Percentiles rank a stretch among this genome's conserved stretches.
These are phyloP conservation scores for Colletotrichum sp. DNA, from an alignment of 2,329 filamentous ascomycete species.

Conservation along the genomic window DNA sequence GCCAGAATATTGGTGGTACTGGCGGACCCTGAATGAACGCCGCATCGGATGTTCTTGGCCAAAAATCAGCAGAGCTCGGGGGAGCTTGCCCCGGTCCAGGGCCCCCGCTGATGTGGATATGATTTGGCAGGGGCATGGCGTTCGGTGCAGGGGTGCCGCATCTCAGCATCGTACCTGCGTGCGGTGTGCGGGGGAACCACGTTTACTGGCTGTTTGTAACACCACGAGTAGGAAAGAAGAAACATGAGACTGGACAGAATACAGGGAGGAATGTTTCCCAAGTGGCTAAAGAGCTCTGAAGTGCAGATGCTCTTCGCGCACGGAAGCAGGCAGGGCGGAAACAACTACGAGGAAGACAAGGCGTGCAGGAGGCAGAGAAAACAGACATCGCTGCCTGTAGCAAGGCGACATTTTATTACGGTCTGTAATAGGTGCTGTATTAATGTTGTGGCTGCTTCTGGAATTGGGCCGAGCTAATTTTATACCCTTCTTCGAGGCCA, in stretches of 20 bases:
- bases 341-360: not conserved
- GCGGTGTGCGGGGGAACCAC: not conserved
- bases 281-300: not conserved
- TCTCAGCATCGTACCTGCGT: not conserved
- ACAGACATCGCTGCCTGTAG: not conserved
- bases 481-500: not conserved
- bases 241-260: not conserved
- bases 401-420: not conserved
- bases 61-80: conserved; percentile 20
- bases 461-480: not conserved
- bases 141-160: not conserved
- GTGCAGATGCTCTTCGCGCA: not conserved
- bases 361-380: not conserved
- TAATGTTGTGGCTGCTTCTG: not conserved
- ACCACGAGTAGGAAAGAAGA: not conserved
- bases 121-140: not conserved
- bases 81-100: conserved; percentile 10
- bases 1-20: not conserved
- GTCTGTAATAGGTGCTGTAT: not conserved
- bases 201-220: not conserved
- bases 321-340: not conserved
- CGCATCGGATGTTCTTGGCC: conserved; percentile 7
- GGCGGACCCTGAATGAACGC: not conserved
- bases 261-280: not conserved
- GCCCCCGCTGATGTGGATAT: not conserved